A percentile compares a stretch with the other conserved stretches of the same genome.
Evolutionary conservation across 2,329 filamentous ascomycete species (phyloP).

Genomic region (Incumbomyces delicatus): DNA sequence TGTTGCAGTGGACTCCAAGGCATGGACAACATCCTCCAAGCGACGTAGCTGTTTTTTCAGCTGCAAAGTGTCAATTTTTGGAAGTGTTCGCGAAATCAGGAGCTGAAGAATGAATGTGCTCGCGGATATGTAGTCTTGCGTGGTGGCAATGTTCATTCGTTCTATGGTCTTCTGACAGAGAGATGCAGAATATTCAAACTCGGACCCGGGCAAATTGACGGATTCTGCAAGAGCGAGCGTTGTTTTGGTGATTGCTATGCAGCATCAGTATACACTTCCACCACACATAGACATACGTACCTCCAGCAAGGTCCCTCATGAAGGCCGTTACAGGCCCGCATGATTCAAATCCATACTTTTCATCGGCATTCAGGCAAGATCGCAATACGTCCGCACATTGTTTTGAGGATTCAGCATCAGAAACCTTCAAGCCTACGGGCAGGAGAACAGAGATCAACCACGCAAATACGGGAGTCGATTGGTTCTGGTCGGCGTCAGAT

Average conservation of each 20-base stretch:
- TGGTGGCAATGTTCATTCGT: background rate
- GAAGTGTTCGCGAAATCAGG: background rate
- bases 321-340: constrained; percentile 1
- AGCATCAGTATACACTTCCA: too few species aligned
- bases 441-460: constrained; percentile 47
- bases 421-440: constrained; percentile 29
- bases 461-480: constrained; percentile 40
- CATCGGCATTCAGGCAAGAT: background rate
- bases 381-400: constrained; percentile 1
- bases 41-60: constrained; percentile 5
- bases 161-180: background rate
- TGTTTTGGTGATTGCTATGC: too few species aligned
- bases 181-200: background rate
- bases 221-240: too few species aligned
- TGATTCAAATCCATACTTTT: background rate
- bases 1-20: background rate
- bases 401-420: constrained; percentile 1
- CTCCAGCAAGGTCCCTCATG: background rate
- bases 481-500: constrained; percentile 8
- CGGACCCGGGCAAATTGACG: too few species aligned
- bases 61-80: background rate
- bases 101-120: background rate
- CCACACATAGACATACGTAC: background rate
- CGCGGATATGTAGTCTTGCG: background rate
- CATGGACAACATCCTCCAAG: background rate